A percentile compares a stretch with the other conserved stretches of the same genome.
phyloP scores from a whole-genome alignment of 371 early-diverging fungal genomes.

The Blakeslea trispora region DNA sequence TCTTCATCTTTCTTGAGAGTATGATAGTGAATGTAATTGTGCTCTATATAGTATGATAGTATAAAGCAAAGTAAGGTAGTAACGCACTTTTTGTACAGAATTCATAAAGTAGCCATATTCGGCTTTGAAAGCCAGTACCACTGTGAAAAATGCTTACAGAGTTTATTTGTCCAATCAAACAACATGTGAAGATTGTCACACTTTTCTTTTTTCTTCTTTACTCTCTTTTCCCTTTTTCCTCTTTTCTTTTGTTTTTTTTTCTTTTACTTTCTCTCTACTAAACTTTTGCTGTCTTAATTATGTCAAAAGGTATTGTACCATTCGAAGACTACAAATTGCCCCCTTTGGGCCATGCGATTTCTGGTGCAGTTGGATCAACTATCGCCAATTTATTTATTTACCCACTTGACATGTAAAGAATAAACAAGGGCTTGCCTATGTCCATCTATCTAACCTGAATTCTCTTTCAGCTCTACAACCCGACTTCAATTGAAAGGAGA shows the following conservation, averaged over 20 bases:
- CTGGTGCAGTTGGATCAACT: slow-evolving; percentile 61
- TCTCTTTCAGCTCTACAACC: slow-evolving; percentile 36
- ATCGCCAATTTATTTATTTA: slow-evolving; percentile 62
- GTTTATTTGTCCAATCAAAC: neutral
- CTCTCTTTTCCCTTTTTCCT: neutral
- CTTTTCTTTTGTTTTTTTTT: slow-evolving; percentile 1
- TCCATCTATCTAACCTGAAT: neutral
- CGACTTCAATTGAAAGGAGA: slow-evolving; percentile 41
- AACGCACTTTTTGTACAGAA: too few species aligned
- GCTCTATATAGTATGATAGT: too few species aligned
- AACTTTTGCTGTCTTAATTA: neutral
- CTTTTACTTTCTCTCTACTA: neutral
- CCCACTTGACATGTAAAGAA: slow-evolving; percentile 59
- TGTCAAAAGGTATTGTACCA: slow-evolving; percentile 25
- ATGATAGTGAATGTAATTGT: too few species aligned
- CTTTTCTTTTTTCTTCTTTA: neutral
- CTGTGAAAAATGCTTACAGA: neutral
- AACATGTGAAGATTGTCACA: neutral
- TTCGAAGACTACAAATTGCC: slow-evolving; percentile 60
- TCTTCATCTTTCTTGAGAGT: too few species aligned
- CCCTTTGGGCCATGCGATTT: slow-evolving; percentile 62
- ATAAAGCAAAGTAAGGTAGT: too few species aligned
- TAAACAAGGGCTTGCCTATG: neutral
- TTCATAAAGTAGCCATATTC: too few species aligned
- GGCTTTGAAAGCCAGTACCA: neutral